Percentiles rank a stretch among this genome's conserved stretches.
These are phyloP conservation scores for Apiotrichum porosum DNA, from an alignment of 1,284 basidiomycete genomes.

Conservation along the genomic window DNA sequence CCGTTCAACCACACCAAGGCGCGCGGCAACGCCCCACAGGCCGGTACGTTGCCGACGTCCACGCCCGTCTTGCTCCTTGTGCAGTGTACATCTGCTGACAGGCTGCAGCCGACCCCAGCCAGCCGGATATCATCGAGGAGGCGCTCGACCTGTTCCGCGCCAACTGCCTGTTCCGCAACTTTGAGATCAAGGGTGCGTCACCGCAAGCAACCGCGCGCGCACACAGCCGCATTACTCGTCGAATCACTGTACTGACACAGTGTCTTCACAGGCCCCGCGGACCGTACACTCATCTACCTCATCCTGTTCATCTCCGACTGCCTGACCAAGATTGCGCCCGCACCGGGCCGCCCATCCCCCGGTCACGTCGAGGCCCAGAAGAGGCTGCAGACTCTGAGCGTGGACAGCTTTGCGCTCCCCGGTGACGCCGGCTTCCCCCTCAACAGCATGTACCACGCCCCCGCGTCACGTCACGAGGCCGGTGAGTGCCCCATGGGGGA, in stretches of 20 bases:
- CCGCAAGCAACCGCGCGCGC: not conserved
- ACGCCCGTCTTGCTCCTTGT: conserved; percentile 18
- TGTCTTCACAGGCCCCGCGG: conserved; percentile 62
- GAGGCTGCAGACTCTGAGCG: conserved; percentile 79
- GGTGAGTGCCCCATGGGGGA: too few species aligned
- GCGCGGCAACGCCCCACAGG: conserved; percentile 78
- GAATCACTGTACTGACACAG: too few species aligned
- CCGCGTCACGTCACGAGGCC: conserved; percentile 70
- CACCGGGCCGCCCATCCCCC: conserved; percentile 50
- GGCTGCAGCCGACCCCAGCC: conserved; percentile 61
- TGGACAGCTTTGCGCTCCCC: conserved; percentile 88
- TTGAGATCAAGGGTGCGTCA: conserved; percentile 85
- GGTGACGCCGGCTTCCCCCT: conserved; percentile 94
- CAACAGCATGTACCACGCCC: conserved; percentile 84
- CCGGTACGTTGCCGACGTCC: conserved; percentile 64
- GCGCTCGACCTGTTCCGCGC: conserved; percentile 95
- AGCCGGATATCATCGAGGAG: conserved; percentile 92
- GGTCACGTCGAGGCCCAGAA: conserved; percentile 83
- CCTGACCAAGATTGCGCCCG: conserved; percentile 74
- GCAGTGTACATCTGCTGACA: not conserved
- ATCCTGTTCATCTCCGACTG: conserved; percentile 99
- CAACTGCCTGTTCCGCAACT: conserved; percentile 98
- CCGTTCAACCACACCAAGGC: conserved; percentile 80
- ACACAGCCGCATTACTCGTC: too few species aligned
- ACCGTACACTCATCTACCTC: conserved; percentile 92